A percentile compares a stretch with the other conserved stretches of the same genome.
Evolutionary conservation across 139 green algal genomes (phyloP).

Genomic region (Tetraselmis chui): DNA sequence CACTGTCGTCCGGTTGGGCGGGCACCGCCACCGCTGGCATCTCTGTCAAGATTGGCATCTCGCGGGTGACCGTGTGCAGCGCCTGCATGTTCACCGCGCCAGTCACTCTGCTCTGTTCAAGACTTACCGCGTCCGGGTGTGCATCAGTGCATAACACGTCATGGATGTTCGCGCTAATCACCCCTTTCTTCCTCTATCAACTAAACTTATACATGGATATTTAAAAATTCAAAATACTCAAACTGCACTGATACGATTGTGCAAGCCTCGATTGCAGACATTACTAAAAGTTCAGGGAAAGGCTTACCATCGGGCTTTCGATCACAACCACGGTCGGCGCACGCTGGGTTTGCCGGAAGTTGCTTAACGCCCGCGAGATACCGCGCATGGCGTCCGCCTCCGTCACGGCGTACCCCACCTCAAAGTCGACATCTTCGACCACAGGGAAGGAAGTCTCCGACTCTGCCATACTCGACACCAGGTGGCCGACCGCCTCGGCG

Average conservation of each 20-base stretch:
- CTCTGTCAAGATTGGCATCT: not conserved
- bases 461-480: not conserved
- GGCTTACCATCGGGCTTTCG: not conserved
- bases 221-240: too few species aligned
- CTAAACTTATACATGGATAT: too few species aligned
- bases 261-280: not conserved
- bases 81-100: too few species aligned
- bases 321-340: not conserved
- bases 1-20: conserved; percentile 7
- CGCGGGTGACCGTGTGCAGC: not conserved
- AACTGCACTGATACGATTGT: too few species aligned
- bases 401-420: not conserved
- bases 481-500: not conserved
- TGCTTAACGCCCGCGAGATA: not conserved
- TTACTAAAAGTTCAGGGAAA: not conserved
- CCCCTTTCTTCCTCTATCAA: too few species aligned
- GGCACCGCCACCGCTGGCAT: not conserved
- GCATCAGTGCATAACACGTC: too few species aligned
- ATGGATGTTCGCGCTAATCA: too few species aligned
- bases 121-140: too few species aligned
- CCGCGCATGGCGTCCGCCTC: not conserved
- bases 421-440: not conserved
- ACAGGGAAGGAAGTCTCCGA: not conserved
- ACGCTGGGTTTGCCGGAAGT: not conserved
- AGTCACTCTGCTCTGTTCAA: too few species aligned